phyloP scores from a whole-genome alignment of 2,329 filamentous ascomycete species.

The Arthrocladium fulminans region DNA sequence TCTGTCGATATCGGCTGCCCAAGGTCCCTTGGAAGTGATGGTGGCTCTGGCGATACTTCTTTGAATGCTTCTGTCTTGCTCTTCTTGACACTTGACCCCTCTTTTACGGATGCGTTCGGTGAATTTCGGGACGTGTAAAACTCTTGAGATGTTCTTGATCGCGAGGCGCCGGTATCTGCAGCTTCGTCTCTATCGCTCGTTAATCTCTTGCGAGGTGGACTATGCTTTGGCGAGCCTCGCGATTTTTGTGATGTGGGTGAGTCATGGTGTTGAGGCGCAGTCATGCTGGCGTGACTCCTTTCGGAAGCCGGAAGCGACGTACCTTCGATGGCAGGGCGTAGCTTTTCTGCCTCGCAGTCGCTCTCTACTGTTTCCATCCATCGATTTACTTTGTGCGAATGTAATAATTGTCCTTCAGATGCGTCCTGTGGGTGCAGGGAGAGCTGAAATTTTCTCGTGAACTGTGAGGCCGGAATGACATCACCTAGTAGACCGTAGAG shows the following conservation, averaged over 20 bases:
- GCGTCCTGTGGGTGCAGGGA: constrained; percentile 14
- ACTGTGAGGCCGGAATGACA: constrained; percentile 23
- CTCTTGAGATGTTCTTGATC: constrained; percentile 7
- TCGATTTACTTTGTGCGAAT: constrained; percentile 1
- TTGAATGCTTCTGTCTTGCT: neutral
- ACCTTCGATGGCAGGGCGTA: neutral
- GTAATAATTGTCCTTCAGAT: neutral
- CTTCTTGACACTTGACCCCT: constrained; percentile 1
- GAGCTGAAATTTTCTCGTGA: constrained; percentile 17
- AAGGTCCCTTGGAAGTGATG: neutral
- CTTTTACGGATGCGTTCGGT: neutral
- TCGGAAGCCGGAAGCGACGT: neutral
- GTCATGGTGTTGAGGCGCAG: neutral
- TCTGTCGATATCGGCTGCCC: neutral
- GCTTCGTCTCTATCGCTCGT: constrained; percentile 17
- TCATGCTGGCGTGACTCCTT: neutral
- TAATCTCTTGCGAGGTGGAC: constrained; percentile 18
- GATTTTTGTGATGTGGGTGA: neutral
- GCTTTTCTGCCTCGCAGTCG: constrained; percentile 1
- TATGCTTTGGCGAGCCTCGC: constrained; percentile 1
- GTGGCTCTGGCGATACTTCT: neutral
- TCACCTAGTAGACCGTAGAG: constrained; percentile 35
- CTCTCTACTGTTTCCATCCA: constrained; percentile 4
- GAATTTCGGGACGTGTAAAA: constrained; percentile 11
- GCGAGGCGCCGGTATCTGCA: constrained; percentile 11